phyloP scores from a whole-genome alignment of 352 stramenopile genomes.

The Pythium rishiriense region DNA sequence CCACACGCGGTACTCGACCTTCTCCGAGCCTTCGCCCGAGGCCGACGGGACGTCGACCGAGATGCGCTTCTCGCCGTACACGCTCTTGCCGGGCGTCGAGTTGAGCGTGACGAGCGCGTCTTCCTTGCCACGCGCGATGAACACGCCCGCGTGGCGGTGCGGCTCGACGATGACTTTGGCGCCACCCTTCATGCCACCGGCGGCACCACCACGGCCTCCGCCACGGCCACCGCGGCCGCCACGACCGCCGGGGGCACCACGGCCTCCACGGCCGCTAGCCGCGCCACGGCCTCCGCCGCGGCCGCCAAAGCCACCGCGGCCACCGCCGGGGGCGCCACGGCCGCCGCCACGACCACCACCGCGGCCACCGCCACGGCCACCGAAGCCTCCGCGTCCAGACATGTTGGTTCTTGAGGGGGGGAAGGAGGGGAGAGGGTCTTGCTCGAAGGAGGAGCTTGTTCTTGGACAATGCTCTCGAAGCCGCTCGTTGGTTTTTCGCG shows the following conservation, averaged over 20 bases:
- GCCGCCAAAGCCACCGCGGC: slow-evolving; percentile 28
- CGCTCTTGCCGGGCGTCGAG: slow-evolving; percentile 97
- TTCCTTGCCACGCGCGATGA: slow-evolving; percentile 98
- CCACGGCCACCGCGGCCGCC: slow-evolving; percentile 55
- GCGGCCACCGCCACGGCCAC: slow-evolving; percentile 46
- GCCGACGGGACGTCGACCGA: slow-evolving; percentile 95
- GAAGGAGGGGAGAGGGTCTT: slow-evolving; percentile 6
- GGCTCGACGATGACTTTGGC: slow-evolving; percentile 98
- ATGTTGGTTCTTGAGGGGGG: slow-evolving; percentile 25
- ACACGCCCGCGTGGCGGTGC: slow-evolving; percentile 98
- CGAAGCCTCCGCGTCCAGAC: slow-evolving; percentile 63
- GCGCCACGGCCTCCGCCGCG: slow-evolving; percentile 47
- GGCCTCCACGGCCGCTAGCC: slow-evolving; percentile 39
- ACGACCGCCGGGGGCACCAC: slow-evolving; percentile 48
- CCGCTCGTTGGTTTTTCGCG: background rate
- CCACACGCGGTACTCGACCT: slow-evolving; percentile 99
- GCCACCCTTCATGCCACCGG: slow-evolving; percentile 94
- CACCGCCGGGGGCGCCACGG: slow-evolving; percentile 44
- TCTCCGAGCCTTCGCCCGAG: slow-evolving; percentile 90
- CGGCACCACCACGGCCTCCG: slow-evolving; percentile 63
- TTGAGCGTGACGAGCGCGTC: slow-evolving; percentile 99
- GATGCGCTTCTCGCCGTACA: slow-evolving; percentile 99
- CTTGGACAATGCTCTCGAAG: background rate
- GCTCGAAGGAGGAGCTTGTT: background rate
- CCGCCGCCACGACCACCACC: slow-evolving; percentile 45